These are phyloP conservation scores for Fusarium nygamai DNA, from an alignment of 2,329 filamentous ascomycete genomes.

Conservation along the genomic window DNA sequence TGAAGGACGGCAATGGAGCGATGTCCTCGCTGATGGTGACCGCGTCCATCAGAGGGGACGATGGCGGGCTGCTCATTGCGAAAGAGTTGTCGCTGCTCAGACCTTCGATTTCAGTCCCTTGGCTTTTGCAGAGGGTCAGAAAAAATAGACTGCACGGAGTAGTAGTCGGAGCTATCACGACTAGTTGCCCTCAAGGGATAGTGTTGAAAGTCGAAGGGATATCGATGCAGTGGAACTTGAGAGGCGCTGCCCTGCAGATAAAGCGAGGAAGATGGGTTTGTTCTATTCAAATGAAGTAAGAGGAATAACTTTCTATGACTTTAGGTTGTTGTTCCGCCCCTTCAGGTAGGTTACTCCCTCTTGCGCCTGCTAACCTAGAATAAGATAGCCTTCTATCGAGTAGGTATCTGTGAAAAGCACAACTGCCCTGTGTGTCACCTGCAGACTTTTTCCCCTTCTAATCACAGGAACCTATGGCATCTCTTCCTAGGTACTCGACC, in stretches of 20 bases:
- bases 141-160: slow-evolving; percentile 1
- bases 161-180: slow-evolving; percentile 12
- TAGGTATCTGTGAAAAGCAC: slow-evolving; percentile 15
- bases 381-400: slow-evolving; percentile 16
- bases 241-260: slow-evolving; percentile 1
- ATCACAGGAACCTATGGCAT: slow-evolving; percentile 3
- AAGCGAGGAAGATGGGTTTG: background rate
- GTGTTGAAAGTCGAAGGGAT: background rate
- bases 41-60: slow-evolving; percentile 62
- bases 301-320: background rate
- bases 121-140: background rate
- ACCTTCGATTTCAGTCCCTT: background rate
- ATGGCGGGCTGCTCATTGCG: slow-evolving; percentile 49
- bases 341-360: background rate
- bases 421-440: slow-evolving; percentile 21
- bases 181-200: slow-evolving; percentile 14
- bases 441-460: background rate
- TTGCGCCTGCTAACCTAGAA: slow-evolving; percentile 31
- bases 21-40: slow-evolving; percentile 64
- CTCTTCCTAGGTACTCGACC: background rate
- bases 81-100: background rate
- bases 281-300: background rate
- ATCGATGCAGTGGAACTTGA: slow-evolving; percentile 2
- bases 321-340: background rate
- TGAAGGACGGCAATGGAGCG: slow-evolving; percentile 68